Conservation (phyloP, 148 eudicot species). For the Spergularia marina region DNA sequence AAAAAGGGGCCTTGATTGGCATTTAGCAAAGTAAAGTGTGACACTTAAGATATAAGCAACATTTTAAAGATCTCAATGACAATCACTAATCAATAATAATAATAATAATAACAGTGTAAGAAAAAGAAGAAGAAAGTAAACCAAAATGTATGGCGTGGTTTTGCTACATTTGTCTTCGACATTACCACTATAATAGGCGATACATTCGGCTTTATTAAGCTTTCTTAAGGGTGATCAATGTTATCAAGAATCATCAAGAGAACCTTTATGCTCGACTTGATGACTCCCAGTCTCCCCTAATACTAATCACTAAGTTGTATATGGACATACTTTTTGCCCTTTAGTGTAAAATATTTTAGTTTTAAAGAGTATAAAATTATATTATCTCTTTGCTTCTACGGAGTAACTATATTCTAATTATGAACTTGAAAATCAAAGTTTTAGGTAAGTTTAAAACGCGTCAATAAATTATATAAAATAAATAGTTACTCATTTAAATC, state of each 20-base stretch:
- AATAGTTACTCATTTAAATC: no score
- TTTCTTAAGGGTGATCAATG: slow-evolving; percentile 3
- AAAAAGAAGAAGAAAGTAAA: background rate
- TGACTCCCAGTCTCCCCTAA: background rate
- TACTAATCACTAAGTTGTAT: background rate
- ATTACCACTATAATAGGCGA: slow-evolving; percentile 15
- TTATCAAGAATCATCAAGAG: background rate
- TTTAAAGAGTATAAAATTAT: no score
- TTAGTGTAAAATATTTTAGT: no score
- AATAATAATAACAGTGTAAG: background rate
- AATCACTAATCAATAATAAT: no score
- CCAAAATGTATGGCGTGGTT: background rate
- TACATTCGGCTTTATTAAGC: slow-evolving; percentile 30
- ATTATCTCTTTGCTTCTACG: no score
- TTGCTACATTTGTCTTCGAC: background rate
- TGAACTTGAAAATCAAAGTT: no score
- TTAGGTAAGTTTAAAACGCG: no score
- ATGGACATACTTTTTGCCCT: background rate
- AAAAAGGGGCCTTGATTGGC: background rate
- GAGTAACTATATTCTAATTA: no score
- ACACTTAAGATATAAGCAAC: slow-evolving; percentile 17
- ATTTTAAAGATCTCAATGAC: background rate
- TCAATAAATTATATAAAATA: no score
- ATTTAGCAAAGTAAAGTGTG: slow-evolving; percentile 14
- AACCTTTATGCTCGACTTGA: slow-evolving; percentile 2